Percentiles rank a stretch among this genome's conserved stretches.
Evolutionary conservation across 768 basidiomycete species (phyloP).

Genomic region (Boletellus emodensis): DNA sequence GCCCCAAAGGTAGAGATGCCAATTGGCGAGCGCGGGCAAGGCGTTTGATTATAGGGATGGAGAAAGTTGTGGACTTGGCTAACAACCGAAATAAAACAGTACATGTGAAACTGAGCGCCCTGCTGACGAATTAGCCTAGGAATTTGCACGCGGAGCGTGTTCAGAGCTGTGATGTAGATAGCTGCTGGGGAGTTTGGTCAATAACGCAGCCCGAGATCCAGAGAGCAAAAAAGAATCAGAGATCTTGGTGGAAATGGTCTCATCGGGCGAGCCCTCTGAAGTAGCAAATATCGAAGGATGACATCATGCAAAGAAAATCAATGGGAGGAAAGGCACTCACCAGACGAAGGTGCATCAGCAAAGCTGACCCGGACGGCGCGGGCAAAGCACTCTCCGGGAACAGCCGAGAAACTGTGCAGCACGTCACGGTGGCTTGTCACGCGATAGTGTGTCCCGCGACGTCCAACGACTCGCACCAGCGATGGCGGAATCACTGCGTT

Average conservation of each 20-base stretch:
- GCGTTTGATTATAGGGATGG: too few species aligned
- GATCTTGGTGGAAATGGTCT: constrained; percentile 71
- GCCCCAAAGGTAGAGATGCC: too few species aligned
- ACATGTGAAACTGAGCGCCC: too few species aligned
- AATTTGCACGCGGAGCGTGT: background rate
- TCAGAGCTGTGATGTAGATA: background rate
- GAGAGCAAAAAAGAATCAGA: constrained; percentile 52
- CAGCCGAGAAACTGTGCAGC: constrained; percentile 53
- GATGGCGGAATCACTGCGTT: constrained; percentile 86
- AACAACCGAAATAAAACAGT: too few species aligned
- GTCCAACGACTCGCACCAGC: constrained; percentile 24
- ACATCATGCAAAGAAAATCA: constrained; percentile 33
- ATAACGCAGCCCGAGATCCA: background rate
- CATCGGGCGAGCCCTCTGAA: constrained; percentile 58
- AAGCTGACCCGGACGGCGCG: background rate
- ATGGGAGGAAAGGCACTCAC: constrained; percentile 15
- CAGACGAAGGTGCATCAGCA: background rate
- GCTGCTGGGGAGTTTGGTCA: constrained; percentile 5
- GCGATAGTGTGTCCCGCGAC: constrained; percentile 27
- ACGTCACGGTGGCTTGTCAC: constrained; percentile 60
- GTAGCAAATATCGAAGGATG: constrained; percentile 62
- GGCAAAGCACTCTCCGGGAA: constrained; percentile 9
- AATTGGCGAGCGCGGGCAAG: too few species aligned
- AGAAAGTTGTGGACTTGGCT: too few species aligned
- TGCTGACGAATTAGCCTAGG: background rate